phyloP scores from a whole-genome alignment of 768 basidiomycete genomes.

The Rhizopogon rudus region DNA sequence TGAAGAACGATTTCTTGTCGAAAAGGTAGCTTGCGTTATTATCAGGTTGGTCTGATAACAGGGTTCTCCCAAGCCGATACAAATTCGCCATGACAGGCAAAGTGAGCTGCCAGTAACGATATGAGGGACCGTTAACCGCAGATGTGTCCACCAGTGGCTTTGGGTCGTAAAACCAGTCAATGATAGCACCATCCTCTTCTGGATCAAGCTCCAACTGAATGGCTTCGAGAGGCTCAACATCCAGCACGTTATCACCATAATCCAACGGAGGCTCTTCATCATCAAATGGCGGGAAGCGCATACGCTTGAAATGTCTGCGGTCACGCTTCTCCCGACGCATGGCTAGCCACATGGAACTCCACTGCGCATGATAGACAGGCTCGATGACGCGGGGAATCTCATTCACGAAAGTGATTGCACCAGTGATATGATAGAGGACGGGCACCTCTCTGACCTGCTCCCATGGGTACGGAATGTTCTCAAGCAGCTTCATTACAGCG shows the following conservation, averaged over 20 bases:
- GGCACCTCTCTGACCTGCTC: slow-evolving; percentile 99
- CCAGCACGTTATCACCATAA: slow-evolving; percentile 97
- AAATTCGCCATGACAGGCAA: slow-evolving; percentile 96
- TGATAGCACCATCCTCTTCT: slow-evolving; percentile 86
- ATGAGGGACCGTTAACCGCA: slow-evolving; percentile 89
- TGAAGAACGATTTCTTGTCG: slow-evolving; percentile 97
- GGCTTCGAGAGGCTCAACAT: slow-evolving; percentile 96
- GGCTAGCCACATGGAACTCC: slow-evolving; percentile 99
- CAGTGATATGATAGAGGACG: slow-evolving; percentile 97
- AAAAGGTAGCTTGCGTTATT: slow-evolving; percentile 89
- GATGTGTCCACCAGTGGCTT: slow-evolving; percentile 89
- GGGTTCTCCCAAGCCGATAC: slow-evolving; percentile 90
- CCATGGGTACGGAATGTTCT: slow-evolving; percentile 98
- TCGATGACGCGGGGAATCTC: slow-evolving; percentile 96
- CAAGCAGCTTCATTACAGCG: slow-evolving; percentile 97
- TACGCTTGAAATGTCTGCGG: slow-evolving; percentile 97
- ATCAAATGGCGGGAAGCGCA: slow-evolving; percentile 99
- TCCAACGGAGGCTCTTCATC: slow-evolving; percentile 99
- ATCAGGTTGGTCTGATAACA: slow-evolving; percentile 92
- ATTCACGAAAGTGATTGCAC: slow-evolving; percentile 99
- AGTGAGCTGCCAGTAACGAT: slow-evolving; percentile 88
- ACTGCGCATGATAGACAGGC: slow-evolving; percentile 97
- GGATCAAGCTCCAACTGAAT: slow-evolving; percentile 95
- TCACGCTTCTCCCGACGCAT: slow-evolving; percentile 99
- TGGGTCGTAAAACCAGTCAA: slow-evolving; percentile 99